phyloP scores from a whole-genome alignment of 805 yeast genomes.

The Pichia cephalocereana region DNA sequence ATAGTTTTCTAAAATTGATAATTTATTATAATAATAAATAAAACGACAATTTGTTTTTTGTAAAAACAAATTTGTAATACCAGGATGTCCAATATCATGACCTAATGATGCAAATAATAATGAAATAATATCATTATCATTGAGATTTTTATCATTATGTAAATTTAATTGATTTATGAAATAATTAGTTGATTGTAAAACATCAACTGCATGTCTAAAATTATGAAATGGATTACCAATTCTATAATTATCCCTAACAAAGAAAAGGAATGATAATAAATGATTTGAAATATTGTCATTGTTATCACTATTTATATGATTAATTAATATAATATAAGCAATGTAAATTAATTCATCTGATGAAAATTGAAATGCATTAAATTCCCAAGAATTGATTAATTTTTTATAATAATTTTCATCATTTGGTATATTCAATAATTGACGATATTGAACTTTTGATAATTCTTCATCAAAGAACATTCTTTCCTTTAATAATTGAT shows the following conservation, averaged over 20 bases:
- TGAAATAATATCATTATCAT: conserved; percentile 45
- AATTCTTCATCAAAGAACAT: conserved; percentile 24
- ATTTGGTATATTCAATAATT: conserved; percentile 4
- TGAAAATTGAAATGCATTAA: conserved; percentile 56
- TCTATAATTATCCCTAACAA: conserved; percentile 70
- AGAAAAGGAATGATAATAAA: conserved; percentile 38
- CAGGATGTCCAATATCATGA: conserved; percentile 96
- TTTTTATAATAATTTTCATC: conserved; percentile 17
- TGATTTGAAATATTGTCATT: not conserved
- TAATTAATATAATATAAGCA: conserved; percentile 42
- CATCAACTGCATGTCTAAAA: conserved; percentile 93
- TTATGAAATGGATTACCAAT: conserved; percentile 89
- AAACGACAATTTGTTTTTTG: conserved; percentile 51
- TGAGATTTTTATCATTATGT: conserved; percentile 2
- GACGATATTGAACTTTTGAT: not conserved
- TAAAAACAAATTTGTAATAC: conserved; percentile 76
- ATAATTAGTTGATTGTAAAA: conserved; percentile 79
- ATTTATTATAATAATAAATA: conserved; percentile 49
- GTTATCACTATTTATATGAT: conserved; percentile 9
- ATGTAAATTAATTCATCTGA: conserved; percentile 60
- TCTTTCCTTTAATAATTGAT: conserved; percentile 18
- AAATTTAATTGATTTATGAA: conserved; percentile 28
- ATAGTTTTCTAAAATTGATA: conserved; percentile 73
- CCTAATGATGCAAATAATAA: conserved; percentile 79
- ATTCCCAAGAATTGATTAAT: conserved; percentile 52